A percentile compares a stretch with the other conserved stretches of the same genome.
Evolutionary conservation across 441 rosid species (phyloP).

Genomic region (Metrosideros polymorpha): DNA sequence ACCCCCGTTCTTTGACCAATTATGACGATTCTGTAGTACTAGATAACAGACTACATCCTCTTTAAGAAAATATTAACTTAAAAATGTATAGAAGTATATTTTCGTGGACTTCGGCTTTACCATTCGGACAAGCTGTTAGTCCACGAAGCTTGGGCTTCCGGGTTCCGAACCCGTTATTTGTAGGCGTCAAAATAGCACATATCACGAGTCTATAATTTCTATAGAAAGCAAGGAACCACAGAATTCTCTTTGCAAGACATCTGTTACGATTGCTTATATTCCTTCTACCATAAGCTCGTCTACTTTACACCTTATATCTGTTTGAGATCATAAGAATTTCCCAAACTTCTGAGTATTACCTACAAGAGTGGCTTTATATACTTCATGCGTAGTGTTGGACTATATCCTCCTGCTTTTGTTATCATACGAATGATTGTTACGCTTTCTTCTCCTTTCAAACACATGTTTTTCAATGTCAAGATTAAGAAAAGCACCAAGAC

Average conservation of each 20-base stretch:
- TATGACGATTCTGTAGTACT: too few relatives aligned
- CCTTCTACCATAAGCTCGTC: background rate
- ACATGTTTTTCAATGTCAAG: background rate
- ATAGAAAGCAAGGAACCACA: background rate
- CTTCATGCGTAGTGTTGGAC: background rate
- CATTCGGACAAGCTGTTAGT: background rate
- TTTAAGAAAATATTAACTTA: too few relatives aligned
- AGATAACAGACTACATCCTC: too few relatives aligned
- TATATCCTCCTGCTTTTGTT: background rate
- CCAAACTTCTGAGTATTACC: background rate
- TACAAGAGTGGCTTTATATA: background rate
- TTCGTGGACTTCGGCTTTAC: background rate
- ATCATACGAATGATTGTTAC: background rate
- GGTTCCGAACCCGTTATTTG: background rate
- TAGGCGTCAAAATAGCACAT: too few relatives aligned
- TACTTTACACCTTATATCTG: background rate
- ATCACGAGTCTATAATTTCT: too few relatives aligned
- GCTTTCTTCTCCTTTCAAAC: background rate
- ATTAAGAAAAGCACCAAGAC: background rate
- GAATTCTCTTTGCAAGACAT: background rate
- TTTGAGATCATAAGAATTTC: background rate
- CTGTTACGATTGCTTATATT: background rate
- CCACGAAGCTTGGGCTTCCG: rapidly evolving
- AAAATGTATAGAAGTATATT: too few relatives aligned
- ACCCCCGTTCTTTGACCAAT: too few relatives aligned